Evolutionary conservation across 805 yeast genomes (phyloP).

Genomic region (Myxozyma kluyveri): DNA sequence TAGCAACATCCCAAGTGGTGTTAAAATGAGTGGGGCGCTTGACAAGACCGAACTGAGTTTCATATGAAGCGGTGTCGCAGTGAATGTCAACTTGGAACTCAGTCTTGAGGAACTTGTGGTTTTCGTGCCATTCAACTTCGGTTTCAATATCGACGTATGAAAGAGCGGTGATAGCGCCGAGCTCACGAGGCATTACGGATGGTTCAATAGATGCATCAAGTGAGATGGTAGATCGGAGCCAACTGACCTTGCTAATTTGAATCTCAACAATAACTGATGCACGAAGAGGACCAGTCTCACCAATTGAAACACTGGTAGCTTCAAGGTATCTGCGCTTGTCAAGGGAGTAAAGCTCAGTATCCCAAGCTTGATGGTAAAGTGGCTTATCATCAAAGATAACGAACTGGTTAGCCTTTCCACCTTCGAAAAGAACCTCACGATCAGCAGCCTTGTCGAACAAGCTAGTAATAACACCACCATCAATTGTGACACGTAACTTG

Average conservation of each 20-base stretch:
- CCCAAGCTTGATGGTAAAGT: constrained; percentile 93
- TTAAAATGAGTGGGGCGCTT: constrained; percentile 91
- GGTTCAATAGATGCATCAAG: constrained; percentile 51
- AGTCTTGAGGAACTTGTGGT: constrained; percentile 83
- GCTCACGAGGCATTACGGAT: constrained; percentile 29
- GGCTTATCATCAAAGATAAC: constrained; percentile 89
- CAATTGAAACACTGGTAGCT: constrained; percentile 42
- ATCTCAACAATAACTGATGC: constrained; percentile 64
- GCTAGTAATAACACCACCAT: constrained; percentile 62
- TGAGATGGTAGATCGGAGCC: constrained; percentile 66
- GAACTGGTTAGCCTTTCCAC: constrained; percentile 74
- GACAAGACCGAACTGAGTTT: constrained; percentile 90
- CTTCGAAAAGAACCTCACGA: constrained; percentile 66
- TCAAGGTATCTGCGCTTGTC: constrained; percentile 60
- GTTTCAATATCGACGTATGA: constrained; percentile 53
- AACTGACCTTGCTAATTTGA: constrained; percentile 55
- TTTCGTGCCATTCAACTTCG: constrained; percentile 81
- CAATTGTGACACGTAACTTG: constrained; percentile 56
- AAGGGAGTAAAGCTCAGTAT: constrained; percentile 84
- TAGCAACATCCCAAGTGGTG: constrained; percentile 95
- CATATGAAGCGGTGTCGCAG: constrained; percentile 77
- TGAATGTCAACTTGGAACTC: constrained; percentile 88
- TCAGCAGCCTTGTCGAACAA: constrained; percentile 57
- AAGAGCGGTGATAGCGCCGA: constrained; percentile 34
- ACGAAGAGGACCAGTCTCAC: constrained; percentile 55